These are phyloP conservation scores for Amanita pallidorosea DNA, from an alignment of 768 basidiomycete species.

Conservation along the genomic window DNA sequence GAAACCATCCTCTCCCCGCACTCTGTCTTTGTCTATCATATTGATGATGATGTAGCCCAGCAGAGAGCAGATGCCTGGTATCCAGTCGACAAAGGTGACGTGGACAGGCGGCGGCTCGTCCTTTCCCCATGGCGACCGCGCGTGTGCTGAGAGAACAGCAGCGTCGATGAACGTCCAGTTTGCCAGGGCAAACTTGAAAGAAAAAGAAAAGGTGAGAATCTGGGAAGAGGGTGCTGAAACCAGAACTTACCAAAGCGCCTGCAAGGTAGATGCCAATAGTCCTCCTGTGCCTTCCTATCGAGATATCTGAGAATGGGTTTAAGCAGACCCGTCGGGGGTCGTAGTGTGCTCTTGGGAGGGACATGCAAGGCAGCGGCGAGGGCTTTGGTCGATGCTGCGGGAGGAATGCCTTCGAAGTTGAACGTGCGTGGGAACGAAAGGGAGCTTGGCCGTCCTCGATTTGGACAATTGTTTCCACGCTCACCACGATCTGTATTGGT, in stretches of 20 bases:
- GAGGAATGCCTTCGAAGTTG: neutral
- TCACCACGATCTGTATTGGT: slow-evolving; percentile 13
- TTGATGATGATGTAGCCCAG: slow-evolving; percentile 90
- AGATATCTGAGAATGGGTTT: slow-evolving; percentile 74
- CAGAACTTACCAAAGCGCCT: slow-evolving; percentile 71
- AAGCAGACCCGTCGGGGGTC: slow-evolving; percentile 84
- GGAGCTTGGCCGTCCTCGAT: slow-evolving; percentile 10
- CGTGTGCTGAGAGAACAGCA: slow-evolving; percentile 80
- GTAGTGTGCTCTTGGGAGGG: slow-evolving; percentile 61
- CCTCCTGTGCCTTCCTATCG: slow-evolving; percentile 67
- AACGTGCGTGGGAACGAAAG: slow-evolving; percentile 17
- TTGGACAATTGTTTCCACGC: slow-evolving; percentile 17
- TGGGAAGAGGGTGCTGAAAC: slow-evolving; percentile 3
- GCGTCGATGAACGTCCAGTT: slow-evolving; percentile 96
- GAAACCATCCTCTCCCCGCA: slow-evolving; percentile 69
- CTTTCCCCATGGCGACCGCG: slow-evolving; percentile 60
- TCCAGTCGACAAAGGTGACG: slow-evolving; percentile 92
- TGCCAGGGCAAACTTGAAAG: slow-evolving; percentile 68
- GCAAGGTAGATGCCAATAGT: slow-evolving; percentile 85
- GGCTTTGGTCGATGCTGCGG: neutral
- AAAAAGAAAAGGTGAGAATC: slow-evolving; percentile 18
- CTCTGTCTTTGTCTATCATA: slow-evolving; percentile 87
- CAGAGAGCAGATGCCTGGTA: slow-evolving; percentile 90
- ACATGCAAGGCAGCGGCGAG: slow-evolving; percentile 26
- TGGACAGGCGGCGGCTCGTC: slow-evolving; percentile 57